Base-by-base conservation (phyloP, 441 rosid species). In the Adansonia rubrostipa region DNA sequence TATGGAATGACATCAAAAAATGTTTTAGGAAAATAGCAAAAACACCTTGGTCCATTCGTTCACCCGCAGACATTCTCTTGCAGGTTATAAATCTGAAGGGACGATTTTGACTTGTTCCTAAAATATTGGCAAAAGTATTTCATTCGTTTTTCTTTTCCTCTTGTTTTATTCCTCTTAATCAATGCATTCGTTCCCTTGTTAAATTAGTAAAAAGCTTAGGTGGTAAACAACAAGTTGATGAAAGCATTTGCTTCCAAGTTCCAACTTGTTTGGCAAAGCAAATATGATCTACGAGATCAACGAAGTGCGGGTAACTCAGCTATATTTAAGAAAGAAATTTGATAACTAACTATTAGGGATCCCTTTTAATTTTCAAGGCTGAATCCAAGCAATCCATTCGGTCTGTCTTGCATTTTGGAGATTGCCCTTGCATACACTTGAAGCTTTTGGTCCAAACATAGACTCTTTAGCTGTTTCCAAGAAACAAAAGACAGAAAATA, bases 41-140 rank as follows among this genome's bases (percentile, higher is more conserved):
- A 28, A 20, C 0, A 19, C 9, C 9, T 9, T 4, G 15, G 20
- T 15, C n/a, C 47, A 33, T 2, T 71, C 48, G 10, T 54, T 53
- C 48, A 33, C 19, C 13, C 3, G 7, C 6, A 5, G n/a, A 72
- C 50, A 54, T 54, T 56, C 36, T 54, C 63, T 33, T 9, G 63
- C 63, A 54, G 22, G 8, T 72, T 72, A 17, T 22, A 15, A 17
- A 56, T 72, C n/a, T 56, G 5, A 17, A 14, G 6, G 6, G 64
- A 19, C 33, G 65, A 72, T 72, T 71, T 56, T 72, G 65, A 56
- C 51, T 36, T 40, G 63, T 17, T 72, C 65, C 53, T 73, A 73
- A 73, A 56, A 40, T 40, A 19, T 73, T 56, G 53, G 65, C 40
- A 42, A 19, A 51, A 51, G 62, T 13, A 19, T 48, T 69, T 48